Base-by-base conservation (phyloP, 495 filamentous ascomycete genomes). In the Pyronema domesticum region DNA sequence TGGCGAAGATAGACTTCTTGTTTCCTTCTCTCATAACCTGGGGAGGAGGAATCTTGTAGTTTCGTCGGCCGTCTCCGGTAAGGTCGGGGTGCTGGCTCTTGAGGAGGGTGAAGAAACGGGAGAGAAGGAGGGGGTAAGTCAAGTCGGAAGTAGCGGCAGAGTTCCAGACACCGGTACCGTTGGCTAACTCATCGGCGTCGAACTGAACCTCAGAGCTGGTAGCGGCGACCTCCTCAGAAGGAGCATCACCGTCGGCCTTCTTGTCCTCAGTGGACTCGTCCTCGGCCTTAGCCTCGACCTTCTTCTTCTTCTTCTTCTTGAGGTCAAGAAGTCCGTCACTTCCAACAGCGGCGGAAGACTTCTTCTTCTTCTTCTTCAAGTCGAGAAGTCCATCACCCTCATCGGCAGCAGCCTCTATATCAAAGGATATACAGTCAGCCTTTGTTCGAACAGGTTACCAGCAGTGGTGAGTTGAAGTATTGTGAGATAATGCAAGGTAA, bases 1-100 rank as follows among this genome's bases (percentile, higher is more conserved):
- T 98, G 70, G 91, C 91, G 67, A 95, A 98, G 63, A 96, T 94
- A 51, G 91, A 96, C 83, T 94, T 95, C 78, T 94, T 95, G 79
- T 96, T 96, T 68, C 91, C 91, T 86, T 98, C 93, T 72, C 93
- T 88, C 46, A 96, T 76, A 71, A 89, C 94, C 73, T 98, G 93
- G n/a, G 91, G 91, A 10, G 91, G 91, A 14, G 91, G 93, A 62
- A 98, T 98, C 77, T 95, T 95, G 76, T 98, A 98, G 64, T 83
- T 89, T 72, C 85, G 86, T 19, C 63, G 53, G 49, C 89, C 91
- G 69, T 79, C 81, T 15, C 83, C 83, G 13, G 88, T 79, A 54
- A 96, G 80, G 63, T 96, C 91, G 61, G 91, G 91, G 74, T 98
- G 89, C 73, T 89, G 85, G 69, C 81, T 82, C 69, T 89, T 78